Base-by-base conservation (phyloP, 305 asterid species). In the Solanum hybrid region DNA sequence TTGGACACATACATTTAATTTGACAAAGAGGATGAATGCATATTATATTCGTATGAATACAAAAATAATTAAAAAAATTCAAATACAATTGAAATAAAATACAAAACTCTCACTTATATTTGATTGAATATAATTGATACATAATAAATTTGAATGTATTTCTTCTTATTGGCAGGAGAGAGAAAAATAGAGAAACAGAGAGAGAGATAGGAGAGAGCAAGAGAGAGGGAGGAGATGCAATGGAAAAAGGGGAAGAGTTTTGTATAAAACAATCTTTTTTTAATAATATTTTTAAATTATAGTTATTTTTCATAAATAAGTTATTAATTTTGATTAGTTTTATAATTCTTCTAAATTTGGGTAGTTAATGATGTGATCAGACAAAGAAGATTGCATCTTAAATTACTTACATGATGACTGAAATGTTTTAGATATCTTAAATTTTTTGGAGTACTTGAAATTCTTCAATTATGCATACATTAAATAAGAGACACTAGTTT, bases 1-100 rank as follows among this genome's bases (percentile, higher is more conserved):
- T 56, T 56, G 10, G 24, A 56, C 24, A 17, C 69, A 56, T 7
- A 56, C 24, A 56, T 56, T 40, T 40, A 38, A 38, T 38, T 56
- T 56, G 10, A 15, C 4, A 0, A 0, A 56, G 24, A 56, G 10
- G 0, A 56, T 56, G 1, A 2, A 17, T 56, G 24, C 10, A 1
- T 56, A 56, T 56, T 6, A 2, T 56, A 56, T 56, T 17, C 10
- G 4, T 17, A 56, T 2, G 0, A 3, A 56, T 56, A 17, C 66
- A 17, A 56, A 56, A 6, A 56, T 1, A 6, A 51, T 1, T 6
- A 0, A 56, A 56, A 6, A 0, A 6, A 17, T 0, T 2, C 3
- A 0, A 56, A 56, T 56, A 56, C 3, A 56, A 56, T 56, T 56
- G 1, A 56, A 56, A 56, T 6, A 17, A 56, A 56, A 17, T 17